phyloP scores from a whole-genome alignment of 2,329 filamentous ascomycete species.

The Cordyceps fumosorosea region DNA sequence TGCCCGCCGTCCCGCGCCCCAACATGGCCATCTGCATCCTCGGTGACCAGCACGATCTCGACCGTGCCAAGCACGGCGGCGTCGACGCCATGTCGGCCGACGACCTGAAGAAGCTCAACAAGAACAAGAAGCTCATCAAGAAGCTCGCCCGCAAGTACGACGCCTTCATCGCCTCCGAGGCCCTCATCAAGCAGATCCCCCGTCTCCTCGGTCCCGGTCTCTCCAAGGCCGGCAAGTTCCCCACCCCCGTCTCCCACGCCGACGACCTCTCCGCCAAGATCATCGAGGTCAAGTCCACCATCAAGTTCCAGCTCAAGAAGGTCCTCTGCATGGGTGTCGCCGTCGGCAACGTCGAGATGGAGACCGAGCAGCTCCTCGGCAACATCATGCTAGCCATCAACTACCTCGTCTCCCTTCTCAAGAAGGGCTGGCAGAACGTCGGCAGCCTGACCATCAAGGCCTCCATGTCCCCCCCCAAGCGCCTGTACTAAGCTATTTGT shows the following conservation, averaged over 20 bases:
- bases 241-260: slow-evolving; percentile 92
- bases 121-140: slow-evolving; percentile 99
- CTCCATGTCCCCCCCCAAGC: slow-evolving; percentile 97
- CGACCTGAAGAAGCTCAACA: slow-evolving; percentile 99
- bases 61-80: slow-evolving; percentile 98
- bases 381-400: slow-evolving; percentile 99
- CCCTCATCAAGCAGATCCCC: slow-evolving; percentile 98
- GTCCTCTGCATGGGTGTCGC: slow-evolving; percentile 99
- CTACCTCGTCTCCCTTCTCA: slow-evolving; percentile 98
- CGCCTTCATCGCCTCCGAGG: slow-evolving; percentile 95
- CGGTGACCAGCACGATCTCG: slow-evolving; percentile 88
- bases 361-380: slow-evolving; percentile 85
- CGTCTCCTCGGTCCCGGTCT: slow-evolving; percentile 99
- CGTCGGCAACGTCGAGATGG: slow-evolving; percentile 98
- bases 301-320: slow-evolving; percentile 99
- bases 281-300: slow-evolving; percentile 99
- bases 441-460: slow-evolving; percentile 99
- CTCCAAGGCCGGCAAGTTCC: slow-evolving; percentile 99
- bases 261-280: slow-evolving; percentile 94
- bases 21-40: slow-evolving; percentile 80
- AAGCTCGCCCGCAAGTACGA: slow-evolving; percentile 99
- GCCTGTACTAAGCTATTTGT: slow-evolving; percentile 72
- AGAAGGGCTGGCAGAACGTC: slow-evolving; percentile 99
- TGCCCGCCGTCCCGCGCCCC: slow-evolving; percentile 85
- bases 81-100: slow-evolving; percentile 97